phyloP scores from a whole-genome alignment of 768 basidiomycete species.

The Exsudoporus frostii region DNA sequence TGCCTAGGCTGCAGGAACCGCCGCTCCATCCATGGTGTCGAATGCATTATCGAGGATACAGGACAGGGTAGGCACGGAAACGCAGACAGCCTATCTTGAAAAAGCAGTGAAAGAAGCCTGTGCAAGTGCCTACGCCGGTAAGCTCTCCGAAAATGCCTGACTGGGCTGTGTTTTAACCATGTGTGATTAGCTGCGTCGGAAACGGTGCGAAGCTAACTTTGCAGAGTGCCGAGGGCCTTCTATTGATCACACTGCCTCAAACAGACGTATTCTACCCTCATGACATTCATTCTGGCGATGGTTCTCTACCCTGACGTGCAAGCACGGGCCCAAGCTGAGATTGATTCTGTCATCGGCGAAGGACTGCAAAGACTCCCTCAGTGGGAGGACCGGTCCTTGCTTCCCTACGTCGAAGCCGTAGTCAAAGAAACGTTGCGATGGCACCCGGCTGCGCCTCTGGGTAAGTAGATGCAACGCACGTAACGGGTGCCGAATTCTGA shows the following conservation, averaged over 20 bases:
- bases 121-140: conserved; percentile 21
- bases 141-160: background rate
- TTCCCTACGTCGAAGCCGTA: conserved; percentile 23
- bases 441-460: conserved; percentile 15
- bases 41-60: conserved; percentile 16
- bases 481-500: background rate
- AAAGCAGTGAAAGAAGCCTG: conserved; percentile 23
- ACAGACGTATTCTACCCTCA: conserved; percentile 20
- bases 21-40: conserved; percentile 24
- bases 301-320: conserved; percentile 26
- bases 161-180: conserved; percentile 7
- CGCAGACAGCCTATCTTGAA: conserved; percentile 13
- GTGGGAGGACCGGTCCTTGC: conserved; percentile 17
- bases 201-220: conserved; percentile 14
- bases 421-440: conserved; percentile 27
- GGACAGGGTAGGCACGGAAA: background rate
- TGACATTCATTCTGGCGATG: conserved; percentile 25
- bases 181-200: conserved; percentile 19
- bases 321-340: conserved; percentile 16
- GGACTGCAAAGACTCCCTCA: conserved; percentile 18
- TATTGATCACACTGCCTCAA: conserved; percentile 7
- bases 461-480: conserved; percentile 1
- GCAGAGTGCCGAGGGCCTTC: background rate
- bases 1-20: conserved; percentile 18
- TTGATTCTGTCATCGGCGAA: conserved; percentile 17